Base-by-base conservation (phyloP, 2,329 filamentous ascomycete genomes). In the Fusarium newnesense region DNA sequence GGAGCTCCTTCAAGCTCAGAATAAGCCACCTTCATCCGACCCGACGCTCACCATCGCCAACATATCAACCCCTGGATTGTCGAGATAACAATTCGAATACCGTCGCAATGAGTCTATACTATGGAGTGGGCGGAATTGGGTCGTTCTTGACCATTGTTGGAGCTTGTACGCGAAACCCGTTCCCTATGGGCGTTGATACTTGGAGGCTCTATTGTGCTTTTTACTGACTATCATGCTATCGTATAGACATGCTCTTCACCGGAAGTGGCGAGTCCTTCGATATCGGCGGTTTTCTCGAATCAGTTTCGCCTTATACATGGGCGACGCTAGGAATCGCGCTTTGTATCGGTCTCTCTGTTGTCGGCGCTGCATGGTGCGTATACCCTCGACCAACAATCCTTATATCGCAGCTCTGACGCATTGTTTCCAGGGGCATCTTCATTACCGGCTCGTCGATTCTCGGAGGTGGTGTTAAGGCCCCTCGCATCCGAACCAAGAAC, bases 401-500 rank as follows among this genome's bases (percentile, higher is more conserved):
- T 21, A 50, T 52, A 52, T 42, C 65, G 37, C 44, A 34, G 42
- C 53, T 73, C 75, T 80, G 69, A 80, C 65, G 28, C 52, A 32
- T 46, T 30, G 21, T 32, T 16, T 54, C 21, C 80, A 98, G 96
- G 96, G 96, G 97, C 79, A 99, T 99, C 83, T 96, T 99, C 86
- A 96, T 98, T 77, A 99, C 96, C 39, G 97, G 97, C 78, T 97
- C 95, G 67, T 97, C 96, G 66, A 99, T 99, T 82, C 90, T 99
- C 76, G 97, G 97, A 80, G 96, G 94, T 78, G 96, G 96, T 86
- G 96, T 99, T 80, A 96, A 94, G 84, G 96, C 96, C 50, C 97
- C 97, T 42, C 93, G 96, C 79, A 99, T 99, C 85, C 94, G 96
- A 83, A 99, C 96, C 73, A 99, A 99, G 91, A 99, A 99, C 88